Conservation (phyloP, 1,284 basidiomycete genomes). For the Pascua guehoae region DNA sequence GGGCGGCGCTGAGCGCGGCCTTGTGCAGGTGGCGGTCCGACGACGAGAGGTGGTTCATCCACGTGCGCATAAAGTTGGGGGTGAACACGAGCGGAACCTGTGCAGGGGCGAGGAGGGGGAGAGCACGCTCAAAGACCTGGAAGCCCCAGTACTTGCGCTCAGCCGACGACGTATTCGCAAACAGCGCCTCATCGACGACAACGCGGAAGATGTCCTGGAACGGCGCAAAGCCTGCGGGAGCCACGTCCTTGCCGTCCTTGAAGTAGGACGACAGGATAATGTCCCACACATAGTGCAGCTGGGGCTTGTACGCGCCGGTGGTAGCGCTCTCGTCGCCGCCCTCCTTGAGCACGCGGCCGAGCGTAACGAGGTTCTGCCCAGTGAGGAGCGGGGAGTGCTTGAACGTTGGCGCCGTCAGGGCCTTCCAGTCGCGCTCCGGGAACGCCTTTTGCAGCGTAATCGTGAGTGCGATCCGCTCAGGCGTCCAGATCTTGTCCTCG, state of each 20-base stretch:
- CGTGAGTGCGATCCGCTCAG: constrained; percentile 81
- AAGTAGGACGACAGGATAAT: constrained; percentile 74
- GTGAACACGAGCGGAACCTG: constrained; percentile 75
- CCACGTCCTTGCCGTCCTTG: constrained; percentile 42
- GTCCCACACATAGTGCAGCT: constrained; percentile 90
- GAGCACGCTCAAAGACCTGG: constrained; percentile 77
- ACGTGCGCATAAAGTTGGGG: constrained; percentile 91
- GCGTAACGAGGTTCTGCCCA: constrained; percentile 61
- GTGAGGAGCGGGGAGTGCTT: constrained; percentile 67
- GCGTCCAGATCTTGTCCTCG: constrained; percentile 65
- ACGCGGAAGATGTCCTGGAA: constrained; percentile 88
- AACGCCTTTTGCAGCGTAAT: constrained; percentile 56
- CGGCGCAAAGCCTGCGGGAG: constrained; percentile 55
- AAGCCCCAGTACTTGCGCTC: constrained; percentile 96
- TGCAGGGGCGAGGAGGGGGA: constrained; percentile 63
- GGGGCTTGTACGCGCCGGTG: constrained; percentile 74
- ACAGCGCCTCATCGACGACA: constrained; percentile 88
- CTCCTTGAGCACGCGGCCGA: constrained; percentile 74
- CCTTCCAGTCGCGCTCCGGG: constrained; percentile 63
- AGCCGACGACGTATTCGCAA: constrained; percentile 74
- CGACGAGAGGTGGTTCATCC: constrained; percentile 91
- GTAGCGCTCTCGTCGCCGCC: constrained; percentile 39
- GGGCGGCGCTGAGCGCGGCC: constrained; percentile 72
- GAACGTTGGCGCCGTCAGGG: constrained; percentile 69
- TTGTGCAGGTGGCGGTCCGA: constrained; percentile 85